Evolutionary conservation across 352 stramenopile species (phyloP).

Genomic region (Phytophthora cryptogea): DNA sequence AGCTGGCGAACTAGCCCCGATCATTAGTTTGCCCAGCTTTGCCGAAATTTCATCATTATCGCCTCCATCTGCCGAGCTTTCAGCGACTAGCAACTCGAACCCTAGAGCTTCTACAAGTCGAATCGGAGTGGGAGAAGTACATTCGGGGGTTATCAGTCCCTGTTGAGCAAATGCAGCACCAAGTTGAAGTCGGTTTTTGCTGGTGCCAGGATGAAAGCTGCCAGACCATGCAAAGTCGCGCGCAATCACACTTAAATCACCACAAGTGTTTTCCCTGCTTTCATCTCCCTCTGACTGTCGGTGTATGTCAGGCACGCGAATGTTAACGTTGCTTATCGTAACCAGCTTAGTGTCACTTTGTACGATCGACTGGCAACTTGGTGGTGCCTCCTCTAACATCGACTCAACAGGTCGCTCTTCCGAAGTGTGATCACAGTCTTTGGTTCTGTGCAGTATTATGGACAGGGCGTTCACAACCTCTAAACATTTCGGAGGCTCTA

Average conservation of each 20-base stretch:
- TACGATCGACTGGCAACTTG: conserved; percentile 12
- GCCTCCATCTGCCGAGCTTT: conserved; percentile 22
- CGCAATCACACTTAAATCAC: conserved; percentile 21
- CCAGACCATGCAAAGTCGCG: conserved; percentile 30
- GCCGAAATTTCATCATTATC: conserved; percentile 21
- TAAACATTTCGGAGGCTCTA: conserved; percentile 36
- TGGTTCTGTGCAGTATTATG: conserved; percentile 16
- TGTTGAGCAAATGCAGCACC: conserved; percentile 17
- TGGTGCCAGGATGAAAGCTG: conserved; percentile 12
- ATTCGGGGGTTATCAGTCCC: conserved; percentile 3
- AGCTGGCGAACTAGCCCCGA: conserved; percentile 17
- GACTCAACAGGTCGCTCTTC: background rate
- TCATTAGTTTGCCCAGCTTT: conserved; percentile 29
- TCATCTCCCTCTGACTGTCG: background rate
- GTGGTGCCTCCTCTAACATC: background rate
- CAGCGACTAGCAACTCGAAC: conserved; percentile 29
- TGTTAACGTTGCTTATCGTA: conserved; percentile 37
- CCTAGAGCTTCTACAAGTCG: conserved; percentile 28
- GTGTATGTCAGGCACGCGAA: conserved; percentile 19
- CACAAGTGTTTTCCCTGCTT: background rate
- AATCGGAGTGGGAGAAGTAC: background rate
- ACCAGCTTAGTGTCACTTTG: conserved; percentile 36
- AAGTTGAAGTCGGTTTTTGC: conserved; percentile 25
- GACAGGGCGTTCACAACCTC: conserved; percentile 31
- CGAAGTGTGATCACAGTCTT: conserved; percentile 8